phyloP scores from a whole-genome alignment of 2,329 filamentous ascomycete genomes.

The Fusarium sp. region DNA sequence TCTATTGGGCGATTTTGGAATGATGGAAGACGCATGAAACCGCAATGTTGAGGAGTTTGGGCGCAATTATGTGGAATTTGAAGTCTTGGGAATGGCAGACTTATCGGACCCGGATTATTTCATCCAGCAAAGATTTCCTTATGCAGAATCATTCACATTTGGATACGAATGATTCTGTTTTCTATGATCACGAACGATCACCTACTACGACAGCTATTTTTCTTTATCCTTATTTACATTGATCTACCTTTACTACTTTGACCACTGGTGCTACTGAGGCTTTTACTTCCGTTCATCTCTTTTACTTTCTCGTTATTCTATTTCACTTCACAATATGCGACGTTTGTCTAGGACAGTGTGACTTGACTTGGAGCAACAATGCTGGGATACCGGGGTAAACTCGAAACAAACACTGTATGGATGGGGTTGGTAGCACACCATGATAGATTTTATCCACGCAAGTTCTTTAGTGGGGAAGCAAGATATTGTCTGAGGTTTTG shows the following conservation, averaged over 20 bases:
- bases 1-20: constrained; percentile 16
- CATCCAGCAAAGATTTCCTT: constrained; percentile 19
- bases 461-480: not conserved
- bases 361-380: not conserved
- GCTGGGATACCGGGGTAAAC: not conserved
- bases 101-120: constrained; percentile 11
- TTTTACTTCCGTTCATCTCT: not conserved
- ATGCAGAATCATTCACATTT: constrained; percentile 7
- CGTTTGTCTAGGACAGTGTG: not conserved
- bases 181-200: constrained; percentile 22
- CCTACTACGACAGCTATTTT: constrained; percentile 18
- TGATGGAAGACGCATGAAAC: constrained; percentile 33
- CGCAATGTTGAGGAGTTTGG: constrained; percentile 41
- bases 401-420: not conserved
- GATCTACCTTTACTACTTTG: constrained; percentile 5
- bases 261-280: not conserved
- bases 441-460: not conserved
- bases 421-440: not conserved
- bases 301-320: not conserved
- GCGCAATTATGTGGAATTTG: constrained; percentile 23
- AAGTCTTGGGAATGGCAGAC: constrained; percentile 1
- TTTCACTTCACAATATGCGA: not conserved
- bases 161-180: constrained; percentile 10
- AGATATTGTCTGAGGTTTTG: not conserved
- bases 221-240: constrained; percentile 17